A percentile compares a stretch with the other conserved stretches of the same genome.
These are phyloP conservation scores for Plectosphaerella plurivora DNA, from an alignment of 2,329 filamentous ascomycete species.

Conservation along the genomic window DNA sequence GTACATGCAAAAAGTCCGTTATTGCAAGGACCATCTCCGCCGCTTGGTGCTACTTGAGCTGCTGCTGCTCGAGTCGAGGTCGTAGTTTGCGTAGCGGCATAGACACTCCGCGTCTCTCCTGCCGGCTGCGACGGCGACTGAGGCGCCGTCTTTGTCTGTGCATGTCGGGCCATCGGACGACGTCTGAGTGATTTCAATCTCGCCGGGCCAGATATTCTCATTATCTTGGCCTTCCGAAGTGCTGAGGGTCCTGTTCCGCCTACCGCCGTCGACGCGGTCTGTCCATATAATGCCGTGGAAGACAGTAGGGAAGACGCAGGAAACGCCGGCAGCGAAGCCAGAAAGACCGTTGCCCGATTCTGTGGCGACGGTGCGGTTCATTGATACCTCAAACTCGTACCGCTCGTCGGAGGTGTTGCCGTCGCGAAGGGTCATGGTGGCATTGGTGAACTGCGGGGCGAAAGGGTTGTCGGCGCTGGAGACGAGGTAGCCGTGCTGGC, in stretches of 20 bases:
- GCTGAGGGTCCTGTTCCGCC: slow-evolving; percentile 4
- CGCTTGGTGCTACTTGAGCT: no score
- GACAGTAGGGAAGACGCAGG: slow-evolving; percentile 56
- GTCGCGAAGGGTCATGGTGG: slow-evolving; percentile 44
- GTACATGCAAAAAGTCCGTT: no score
- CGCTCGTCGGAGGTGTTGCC: slow-evolving; percentile 44
- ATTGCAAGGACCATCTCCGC: no score
- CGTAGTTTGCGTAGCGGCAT: slow-evolving; percentile 33
- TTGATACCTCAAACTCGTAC: slow-evolving; percentile 51
- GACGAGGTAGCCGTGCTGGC: slow-evolving; percentile 40
- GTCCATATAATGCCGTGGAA: slow-evolving; percentile 59
- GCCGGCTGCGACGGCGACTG: slow-evolving; percentile 31
- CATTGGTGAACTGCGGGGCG: slow-evolving; percentile 49
- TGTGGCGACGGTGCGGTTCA: slow-evolving; percentile 44
- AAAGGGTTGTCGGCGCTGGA: slow-evolving; percentile 54
- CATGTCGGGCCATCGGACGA: slow-evolving; percentile 51
- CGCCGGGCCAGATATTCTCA: slow-evolving; percentile 48
- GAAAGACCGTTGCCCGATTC: slow-evolving; percentile 37
- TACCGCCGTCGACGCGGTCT: slow-evolving; percentile 21
- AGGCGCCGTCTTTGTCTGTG: slow-evolving; percentile 30
- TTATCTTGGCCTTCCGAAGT: slow-evolving; percentile 13
- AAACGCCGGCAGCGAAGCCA: slow-evolving; percentile 35
- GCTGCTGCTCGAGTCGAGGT: slow-evolving; percentile 3
- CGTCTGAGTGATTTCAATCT: slow-evolving; percentile 50
- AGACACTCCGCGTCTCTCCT: slow-evolving; percentile 28